Conservation (phyloP, 257 asterid genomes). For the Paraleonurus japonicus region DNA sequence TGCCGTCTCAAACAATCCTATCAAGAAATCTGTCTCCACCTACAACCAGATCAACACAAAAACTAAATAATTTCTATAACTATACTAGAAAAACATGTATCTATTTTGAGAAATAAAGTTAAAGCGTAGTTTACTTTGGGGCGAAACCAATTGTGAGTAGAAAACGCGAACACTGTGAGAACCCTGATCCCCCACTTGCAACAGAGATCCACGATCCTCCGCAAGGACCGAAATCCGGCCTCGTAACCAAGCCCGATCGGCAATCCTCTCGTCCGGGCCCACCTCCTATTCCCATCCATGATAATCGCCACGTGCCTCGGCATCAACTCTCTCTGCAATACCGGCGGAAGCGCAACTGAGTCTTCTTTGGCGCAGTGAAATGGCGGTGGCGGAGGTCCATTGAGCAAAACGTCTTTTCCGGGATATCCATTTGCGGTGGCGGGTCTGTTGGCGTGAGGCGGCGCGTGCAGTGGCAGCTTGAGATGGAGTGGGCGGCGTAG, state of each 20-base stretch:
- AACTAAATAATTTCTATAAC: background rate
- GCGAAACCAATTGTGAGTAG: conserved; percentile 63
- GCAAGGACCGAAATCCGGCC: conserved; percentile 49
- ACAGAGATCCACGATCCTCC: conserved; percentile 42
- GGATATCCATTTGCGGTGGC: conserved; percentile 14
- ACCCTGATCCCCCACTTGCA: conserved; percentile 50
- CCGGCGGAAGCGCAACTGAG: conserved; percentile 24
- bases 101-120: background rate
- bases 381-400: conserved; percentile 9
- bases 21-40: conserved; percentile 41
- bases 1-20: conserved; percentile 39
- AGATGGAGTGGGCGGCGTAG: background rate
- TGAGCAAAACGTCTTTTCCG: conserved; percentile 12
- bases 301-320: conserved; percentile 53
- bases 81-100: too few relatives aligned
- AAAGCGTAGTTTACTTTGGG: conserved; percentile 45
- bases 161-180: conserved; percentile 68
- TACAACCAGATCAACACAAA: conserved; percentile 9
- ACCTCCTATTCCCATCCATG: conserved; percentile 60
- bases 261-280: conserved; percentile 57
- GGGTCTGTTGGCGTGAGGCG: conserved; percentile 10
- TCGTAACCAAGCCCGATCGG: conserved; percentile 47
- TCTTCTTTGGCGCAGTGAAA: conserved; percentile 3
- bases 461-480: conserved; percentile 5
- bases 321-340: conserved; percentile 31